Base-by-base conservation (phyloP, 108 stramenopile species). In the Cafeteria roenbergensis region DNA sequence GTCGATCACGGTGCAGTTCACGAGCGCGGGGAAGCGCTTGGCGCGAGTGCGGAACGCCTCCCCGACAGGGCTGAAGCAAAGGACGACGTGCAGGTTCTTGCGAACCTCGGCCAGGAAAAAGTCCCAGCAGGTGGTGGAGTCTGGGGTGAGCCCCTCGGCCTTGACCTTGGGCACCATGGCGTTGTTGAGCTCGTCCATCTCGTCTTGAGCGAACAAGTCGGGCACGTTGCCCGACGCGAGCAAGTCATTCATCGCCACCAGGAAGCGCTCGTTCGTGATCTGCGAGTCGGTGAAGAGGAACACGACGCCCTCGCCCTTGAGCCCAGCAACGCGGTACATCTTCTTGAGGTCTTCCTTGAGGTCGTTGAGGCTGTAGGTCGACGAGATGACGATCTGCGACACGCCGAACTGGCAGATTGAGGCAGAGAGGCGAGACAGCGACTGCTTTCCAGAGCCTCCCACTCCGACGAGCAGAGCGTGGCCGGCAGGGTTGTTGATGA, bases 231-330 rank as follows among this genome's bases (percentile, higher is more conserved):
- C 86, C 27, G 73, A 76, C 22, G 86, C 84, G 21, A 88, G 62
- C 42, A 88, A 52, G 71, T 86, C 85, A 56, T 86, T 86, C 62
- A 88, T 69, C 70, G 74, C 80, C 38, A 88, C 78, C 52, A 88
- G 73, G 71, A 85, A 88, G 1, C 84, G 64, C 78, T 88, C 85
- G 64, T 88, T 85, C 53, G 80, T 80, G 38, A 88, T 88, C 70
- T 88, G 85, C 0, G 68, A 71, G 63, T 88, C 87, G 0, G 85
- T 84, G 24, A 88, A 62, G 0, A 88, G 68, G 69, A 88, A 86
- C 72, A 84, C 70, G 26, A 86, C 78, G 24, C 86, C 85, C 67
- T 86, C 82, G 31, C 85, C 85, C 67, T 86, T 86, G 37, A 86
- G 37, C 8, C 86, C 88, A 20, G 84, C 82, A 70, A 80, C 79